phyloP scores from a whole-genome alignment of 148 eudicot species.

The Vaccinium macrocarpon region DNA sequence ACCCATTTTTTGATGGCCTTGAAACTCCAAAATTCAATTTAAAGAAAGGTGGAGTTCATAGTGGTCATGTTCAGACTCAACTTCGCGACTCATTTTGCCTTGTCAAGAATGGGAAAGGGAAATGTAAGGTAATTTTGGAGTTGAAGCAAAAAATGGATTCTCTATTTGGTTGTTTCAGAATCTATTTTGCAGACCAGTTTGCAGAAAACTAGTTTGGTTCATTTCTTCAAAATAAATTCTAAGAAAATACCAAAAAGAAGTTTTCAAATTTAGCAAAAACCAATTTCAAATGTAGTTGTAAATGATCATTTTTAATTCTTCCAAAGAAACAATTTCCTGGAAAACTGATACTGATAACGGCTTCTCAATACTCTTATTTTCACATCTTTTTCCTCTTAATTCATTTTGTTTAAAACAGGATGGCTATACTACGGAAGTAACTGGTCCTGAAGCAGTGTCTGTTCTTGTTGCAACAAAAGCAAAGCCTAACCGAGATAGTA shows the following conservation, averaged over 20 bases:
- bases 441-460: conserved; percentile 46
- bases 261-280: background rate
- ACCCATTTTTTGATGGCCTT: conserved; percentile 64
- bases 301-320: background rate
- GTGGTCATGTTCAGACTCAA: conserved; percentile 84
- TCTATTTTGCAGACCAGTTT: background rate
- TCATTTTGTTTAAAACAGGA: conserved; percentile 41
- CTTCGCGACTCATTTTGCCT: conserved; percentile 75
- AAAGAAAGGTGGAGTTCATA: conserved; percentile 61
- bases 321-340: background rate
- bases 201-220: background rate
- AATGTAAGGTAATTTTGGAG: conserved; percentile 52
- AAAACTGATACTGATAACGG: background rate
- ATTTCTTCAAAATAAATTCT: background rate
- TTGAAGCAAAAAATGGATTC: background rate
- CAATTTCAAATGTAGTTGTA: background rate
- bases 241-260: background rate
- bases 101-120: conserved; percentile 51
- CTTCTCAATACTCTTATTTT: background rate
- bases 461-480: conserved; percentile 77
- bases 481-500: conserved; percentile 51
- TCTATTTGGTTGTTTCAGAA: background rate
- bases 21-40: conserved; percentile 49
- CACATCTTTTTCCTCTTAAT: background rate
- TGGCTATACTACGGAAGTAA: conserved; percentile 67